Evolutionary conservation across 2,329 filamentous ascomycete species (phyloP), one percentile per base, ranked within the genome.

Genomic region (Penicillium vulpinum): DNA sequence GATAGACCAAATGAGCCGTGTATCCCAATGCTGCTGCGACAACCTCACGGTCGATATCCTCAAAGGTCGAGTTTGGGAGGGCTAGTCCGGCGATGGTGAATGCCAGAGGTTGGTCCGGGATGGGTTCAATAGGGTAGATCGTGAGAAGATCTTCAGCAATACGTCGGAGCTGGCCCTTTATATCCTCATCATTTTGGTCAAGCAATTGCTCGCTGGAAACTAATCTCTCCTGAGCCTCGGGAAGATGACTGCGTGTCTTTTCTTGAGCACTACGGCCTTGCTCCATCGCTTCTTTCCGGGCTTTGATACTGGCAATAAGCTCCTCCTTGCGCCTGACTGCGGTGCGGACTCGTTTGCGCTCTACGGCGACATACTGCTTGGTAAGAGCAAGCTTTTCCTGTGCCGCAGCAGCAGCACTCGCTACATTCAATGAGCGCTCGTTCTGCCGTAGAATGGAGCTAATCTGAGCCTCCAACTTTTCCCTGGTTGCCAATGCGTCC

Each of bases 101-200:
- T 0, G 87, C 83, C 1, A 97, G 83, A 0, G 91, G 83, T 62
- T 83, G 81, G 54, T 80, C 78, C 3, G 79, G 75, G 7, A 87
- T 73, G 2, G 92, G 88, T 9, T 86, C 84, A 57, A 99, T 96
- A 4, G 89, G 87, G 70, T 92, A 97, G 55, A 97, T 90, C 26
- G 80, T 78, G 13, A 86, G 79, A 0, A 99, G 80, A 62, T 96
- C 92, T 63, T 94, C 88, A 72, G 91, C 92, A 54, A 97, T 90
- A 35, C 94, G 88, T 15, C 92, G 86, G 22, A 92, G 85, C 73
- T 97, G 94, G n/a, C 89, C 91, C 56, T 83, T 85, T n/a, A 91
- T 88, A 21, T 86, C 84, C 49, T 88, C 85, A 16, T 65, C 66
- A 40, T 81, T 86, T 46, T 81, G 75, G 4, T 80, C 78, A 0